phyloP scores from a whole-genome alignment of 768 basidiomycete genomes.

The Russula lepida region DNA sequence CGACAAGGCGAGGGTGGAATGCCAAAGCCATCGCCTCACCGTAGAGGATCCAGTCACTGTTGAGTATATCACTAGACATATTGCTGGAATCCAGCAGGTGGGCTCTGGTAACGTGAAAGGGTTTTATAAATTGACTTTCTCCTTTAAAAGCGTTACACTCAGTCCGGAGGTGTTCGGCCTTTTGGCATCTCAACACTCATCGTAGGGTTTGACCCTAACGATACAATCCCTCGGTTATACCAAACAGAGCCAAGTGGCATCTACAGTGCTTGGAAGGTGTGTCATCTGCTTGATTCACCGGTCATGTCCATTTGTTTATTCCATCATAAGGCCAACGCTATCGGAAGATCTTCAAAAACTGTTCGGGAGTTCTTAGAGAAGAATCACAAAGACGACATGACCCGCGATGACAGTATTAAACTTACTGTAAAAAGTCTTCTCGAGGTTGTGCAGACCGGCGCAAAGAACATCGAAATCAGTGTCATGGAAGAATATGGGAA shows the following conservation, averaged over 20 bases:
- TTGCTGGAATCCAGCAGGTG: conserved; percentile 99
- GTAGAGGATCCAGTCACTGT: conserved; percentile 98
- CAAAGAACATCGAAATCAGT: conserved; percentile 98
- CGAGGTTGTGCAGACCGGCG: conserved; percentile 99
- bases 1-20: conserved; percentile 96
- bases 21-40: conserved; percentile 92
- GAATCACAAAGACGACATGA: conserved; percentile 88
- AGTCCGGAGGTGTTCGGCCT: conserved; percentile 96
- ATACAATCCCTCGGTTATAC: conserved; percentile 79
- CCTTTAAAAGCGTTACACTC: conserved; percentile 77
- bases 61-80: conserved; percentile 96
- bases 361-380: conserved; percentile 98
- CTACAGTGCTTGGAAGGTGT: conserved; percentile 96
- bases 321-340: conserved; percentile 75
- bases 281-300: neutral
- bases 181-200: conserved; percentile 97
- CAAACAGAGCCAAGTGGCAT: conserved; percentile 98
- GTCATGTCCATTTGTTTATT: neutral
- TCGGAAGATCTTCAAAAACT: conserved; percentile 96
- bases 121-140: neutral
- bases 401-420: conserved; percentile 86
- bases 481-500: conserved; percentile 95
- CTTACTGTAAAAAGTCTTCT: conserved; percentile 90
- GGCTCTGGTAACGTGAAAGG: conserved; percentile 16
- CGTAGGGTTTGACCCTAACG: conserved; percentile 94